Conservation (phyloP, 345 rosid genomes). For the Salix viminalis region DNA sequence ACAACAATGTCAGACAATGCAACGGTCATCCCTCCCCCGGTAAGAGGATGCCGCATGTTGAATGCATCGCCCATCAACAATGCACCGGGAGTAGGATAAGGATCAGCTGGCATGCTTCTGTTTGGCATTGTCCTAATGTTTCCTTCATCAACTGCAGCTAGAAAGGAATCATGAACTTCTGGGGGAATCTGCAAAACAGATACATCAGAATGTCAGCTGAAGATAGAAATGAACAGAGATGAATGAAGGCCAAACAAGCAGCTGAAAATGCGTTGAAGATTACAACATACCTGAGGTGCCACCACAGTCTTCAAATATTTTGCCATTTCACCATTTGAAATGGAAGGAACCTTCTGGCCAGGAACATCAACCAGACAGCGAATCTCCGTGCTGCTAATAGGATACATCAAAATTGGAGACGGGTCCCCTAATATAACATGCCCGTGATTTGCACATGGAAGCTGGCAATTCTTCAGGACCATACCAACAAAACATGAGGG, state of each 20-base stretch:
- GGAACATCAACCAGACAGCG: conserved; percentile 31
- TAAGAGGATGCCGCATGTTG: conserved; percentile 34
- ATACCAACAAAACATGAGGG: conserved; percentile 33
- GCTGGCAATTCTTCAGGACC: conserved; percentile 25
- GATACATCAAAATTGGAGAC: conserved; percentile 30
- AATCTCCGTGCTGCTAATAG: conserved; percentile 25
- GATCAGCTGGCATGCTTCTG: conserved; percentile 34
- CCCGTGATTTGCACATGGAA: conserved; percentile 25
- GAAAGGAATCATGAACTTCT: conserved; percentile 19
- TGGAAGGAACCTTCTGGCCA: conserved; percentile 32
- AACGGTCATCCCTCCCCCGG: conserved; percentile 35
- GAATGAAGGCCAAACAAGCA: not conserved
- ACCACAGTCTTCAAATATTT: conserved; percentile 27
- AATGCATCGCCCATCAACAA: conserved; percentile 32
- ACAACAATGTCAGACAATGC: conserved; percentile 33
- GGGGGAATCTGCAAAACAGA: conserved; percentile 21
- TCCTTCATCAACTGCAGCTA: conserved; percentile 30
- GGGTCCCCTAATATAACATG: conserved; percentile 28
- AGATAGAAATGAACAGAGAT: not conserved
- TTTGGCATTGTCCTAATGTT: conserved; percentile 33
- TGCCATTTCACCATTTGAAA: conserved; percentile 31
- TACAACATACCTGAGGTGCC: conserved; percentile 21
- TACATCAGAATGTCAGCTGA: not conserved
- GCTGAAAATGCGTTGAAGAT: not conserved
- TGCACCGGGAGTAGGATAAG: conserved; percentile 30